A percentile compares a stretch with the other conserved stretches of the same genome.
Evolutionary conservation across 192 early-diverging fungal genomes (phyloP).

Genomic region (Mortierella claussenii): DNA sequence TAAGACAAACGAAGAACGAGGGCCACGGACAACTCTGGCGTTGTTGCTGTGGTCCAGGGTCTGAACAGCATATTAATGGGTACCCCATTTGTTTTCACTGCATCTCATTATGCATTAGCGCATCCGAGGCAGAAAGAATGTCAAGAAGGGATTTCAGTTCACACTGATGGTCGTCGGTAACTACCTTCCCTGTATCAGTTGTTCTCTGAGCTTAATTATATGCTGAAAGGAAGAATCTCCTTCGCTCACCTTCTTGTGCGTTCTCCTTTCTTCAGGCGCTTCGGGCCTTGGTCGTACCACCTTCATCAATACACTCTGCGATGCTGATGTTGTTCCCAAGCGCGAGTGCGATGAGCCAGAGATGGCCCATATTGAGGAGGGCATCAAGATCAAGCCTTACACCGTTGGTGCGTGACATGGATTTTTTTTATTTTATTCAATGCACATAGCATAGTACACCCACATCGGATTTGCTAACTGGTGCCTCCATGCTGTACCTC

Average conservation of each 20-base stretch:
- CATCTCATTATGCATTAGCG: conserved; percentile 16
- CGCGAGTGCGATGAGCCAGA: conserved; percentile 74
- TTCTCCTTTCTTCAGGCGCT: conserved; percentile 64
- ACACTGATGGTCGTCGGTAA: conserved; percentile 96
- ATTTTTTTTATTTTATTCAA: neutral
- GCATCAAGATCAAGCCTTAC: conserved; percentile 89
- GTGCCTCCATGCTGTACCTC: no score
- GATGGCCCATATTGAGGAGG: conserved; percentile 80
- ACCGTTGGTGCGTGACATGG: conserved; percentile 71
- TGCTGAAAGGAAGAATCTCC: no score
- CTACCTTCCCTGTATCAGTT: conserved; percentile 2
- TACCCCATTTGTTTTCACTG: no score
- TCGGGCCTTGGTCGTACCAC: conserved; percentile 97
- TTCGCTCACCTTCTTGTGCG: neutral
- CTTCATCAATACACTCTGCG: conserved; percentile 99
- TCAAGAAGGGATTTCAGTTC: conserved; percentile 96
- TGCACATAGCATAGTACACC: neutral
- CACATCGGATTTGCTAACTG: neutral
- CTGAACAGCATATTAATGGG: no score
- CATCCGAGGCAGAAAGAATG: conserved; percentile 79
- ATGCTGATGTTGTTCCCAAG: conserved; percentile 75
- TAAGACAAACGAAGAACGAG: conserved; percentile 3
- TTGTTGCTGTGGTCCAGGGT: no score
- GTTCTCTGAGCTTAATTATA: neutral
- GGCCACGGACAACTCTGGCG: neutral